Evolutionary conservation across 768 basidiomycete species (phyloP), one percentile per base, ranked within the genome.

Genomic region (Phallus indusiatus): DNA sequence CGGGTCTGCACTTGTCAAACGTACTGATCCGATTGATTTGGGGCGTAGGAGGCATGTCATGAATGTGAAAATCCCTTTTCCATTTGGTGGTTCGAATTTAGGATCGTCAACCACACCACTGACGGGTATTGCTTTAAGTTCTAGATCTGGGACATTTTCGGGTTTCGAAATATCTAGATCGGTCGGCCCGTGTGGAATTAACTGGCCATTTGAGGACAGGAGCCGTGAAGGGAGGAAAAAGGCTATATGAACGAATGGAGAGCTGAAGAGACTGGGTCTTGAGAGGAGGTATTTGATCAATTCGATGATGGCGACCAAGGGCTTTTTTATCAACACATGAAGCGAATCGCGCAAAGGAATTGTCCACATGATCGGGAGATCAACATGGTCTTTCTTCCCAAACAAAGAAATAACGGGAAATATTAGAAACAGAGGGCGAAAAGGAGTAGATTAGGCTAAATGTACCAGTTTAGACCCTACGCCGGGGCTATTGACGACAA

Each of bases 401-500:
- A 37, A 8, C 14, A 42, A 14, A 14, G 16, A 16, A 37, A 16
- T 37, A 8, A 8, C 16, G 8, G 36, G 16, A 8, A 8, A 37
- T n/a, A n/a, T 42, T 4, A 4, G n/a, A n/a, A 42, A 12, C 28
- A 28, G 28, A 42, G 42, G 42, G 12, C 14, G 42, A 7, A 28
- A 7, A 7, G 28, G 7, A 28, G 28, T 28, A 28, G 52, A 37
- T 8, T 10, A 60, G 47, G 18, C 1, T 33, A 7, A 7, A 28
- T 7, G 28, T 42, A 42, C 42, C 42, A 78, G 66, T 64, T 77
- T 75, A 50, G 67, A 65, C 2, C 77, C 78, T 37, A 79, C 78
- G 18, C 66, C 69, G 0, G 74, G 73, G 0, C 76, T 67, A 55
- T 78, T 70, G 28, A 75, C 59, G 51, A 67, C 61, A 33, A 65